A percentile compares a stretch with the other conserved stretches of the same genome.
These are phyloP conservation scores for Colletotrichum neosansevieriae DNA, from an alignment of 2,329 filamentous ascomycete species.

Conservation along the genomic window DNA sequence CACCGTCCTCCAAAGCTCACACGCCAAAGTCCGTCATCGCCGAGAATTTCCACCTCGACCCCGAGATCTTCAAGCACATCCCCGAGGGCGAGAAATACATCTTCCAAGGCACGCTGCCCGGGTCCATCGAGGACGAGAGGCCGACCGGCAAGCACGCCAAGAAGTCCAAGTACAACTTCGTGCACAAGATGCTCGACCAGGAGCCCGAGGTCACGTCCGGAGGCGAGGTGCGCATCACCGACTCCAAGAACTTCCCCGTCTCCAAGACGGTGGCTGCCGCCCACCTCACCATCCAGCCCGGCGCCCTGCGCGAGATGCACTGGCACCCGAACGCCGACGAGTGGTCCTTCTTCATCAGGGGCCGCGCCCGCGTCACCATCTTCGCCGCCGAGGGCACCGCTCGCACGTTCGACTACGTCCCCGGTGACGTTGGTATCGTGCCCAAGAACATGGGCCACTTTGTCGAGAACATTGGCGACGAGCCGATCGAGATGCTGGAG, in stretches of 20 bases:
- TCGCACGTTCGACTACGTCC: conserved; percentile 80
- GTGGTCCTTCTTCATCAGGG: conserved; percentile 83
- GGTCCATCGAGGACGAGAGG: conserved; percentile 73
- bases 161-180: conserved; percentile 76
- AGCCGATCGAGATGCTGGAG: conserved; percentile 81
- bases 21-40: conserved; percentile 78
- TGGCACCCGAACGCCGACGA: conserved; percentile 86
- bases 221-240: conserved; percentile 79
- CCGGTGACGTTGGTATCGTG: conserved; percentile 83
- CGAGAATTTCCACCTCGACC: conserved; percentile 80
- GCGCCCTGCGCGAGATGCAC: conserved; percentile 82
- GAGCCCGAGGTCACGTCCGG: conserved; percentile 74
- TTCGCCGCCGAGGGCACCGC: conserved; percentile 78
- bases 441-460: conserved; percentile 84
- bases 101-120: conserved; percentile 76
- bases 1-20: conserved; percentile 61
- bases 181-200: conserved; percentile 78
- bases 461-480: conserved; percentile 84
- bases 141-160: conserved; percentile 72
- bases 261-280: conserved; percentile 80
- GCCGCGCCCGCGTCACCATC: conserved; percentile 79
- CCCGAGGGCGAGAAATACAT: conserved; percentile 80
- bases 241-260: conserved; percentile 81
- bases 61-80: conserved; percentile 77
- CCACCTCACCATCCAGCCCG: conserved; percentile 77